Evolutionary conservation across 306 rosid species (phyloP).

Genomic region (Gleditsia sinensis): DNA sequence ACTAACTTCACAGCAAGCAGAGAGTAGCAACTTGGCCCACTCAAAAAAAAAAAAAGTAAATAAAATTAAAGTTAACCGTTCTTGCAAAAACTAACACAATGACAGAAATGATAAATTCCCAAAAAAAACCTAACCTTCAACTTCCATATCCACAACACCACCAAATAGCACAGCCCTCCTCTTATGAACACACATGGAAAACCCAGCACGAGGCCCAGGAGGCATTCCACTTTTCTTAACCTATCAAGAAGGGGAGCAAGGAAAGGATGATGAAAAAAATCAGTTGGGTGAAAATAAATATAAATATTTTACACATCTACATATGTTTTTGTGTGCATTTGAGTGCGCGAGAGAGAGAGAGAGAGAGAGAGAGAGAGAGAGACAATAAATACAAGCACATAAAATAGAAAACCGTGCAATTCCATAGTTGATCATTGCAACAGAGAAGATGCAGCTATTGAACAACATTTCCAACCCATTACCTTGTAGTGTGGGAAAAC

Average conservation of each 20-base stretch:
- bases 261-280: slow-evolving; percentile 24
- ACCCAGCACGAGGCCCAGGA: slow-evolving; percentile 98
- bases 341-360: not conserved
- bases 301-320: not conserved
- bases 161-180: slow-evolving; percentile 89
- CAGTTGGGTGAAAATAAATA: not conserved
- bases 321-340: not conserved
- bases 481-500: not conserved
- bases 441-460: slow-evolving; percentile 3
- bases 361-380: not conserved
- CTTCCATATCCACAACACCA: slow-evolving; percentile 98
- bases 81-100: slow-evolving; percentile 2
- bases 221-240: slow-evolving; percentile 99
- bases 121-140: slow-evolving; percentile 63
- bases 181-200: slow-evolving; percentile 93
- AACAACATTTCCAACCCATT: not conserved
- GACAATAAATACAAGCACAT: slow-evolving; percentile 19
- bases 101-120: slow-evolving; percentile 16
- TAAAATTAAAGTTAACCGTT: slow-evolving; percentile 16
- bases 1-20: slow-evolving; percentile 23
- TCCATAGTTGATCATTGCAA: not conserved
- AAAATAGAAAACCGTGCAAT: not conserved
- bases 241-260: slow-evolving; percentile 45
- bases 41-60: slow-evolving; percentile 14
- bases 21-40: not conserved